Evolutionary conservation across 2,329 filamentous ascomycete species (phyloP).

Genomic region (Talaromyces sp.): DNA sequence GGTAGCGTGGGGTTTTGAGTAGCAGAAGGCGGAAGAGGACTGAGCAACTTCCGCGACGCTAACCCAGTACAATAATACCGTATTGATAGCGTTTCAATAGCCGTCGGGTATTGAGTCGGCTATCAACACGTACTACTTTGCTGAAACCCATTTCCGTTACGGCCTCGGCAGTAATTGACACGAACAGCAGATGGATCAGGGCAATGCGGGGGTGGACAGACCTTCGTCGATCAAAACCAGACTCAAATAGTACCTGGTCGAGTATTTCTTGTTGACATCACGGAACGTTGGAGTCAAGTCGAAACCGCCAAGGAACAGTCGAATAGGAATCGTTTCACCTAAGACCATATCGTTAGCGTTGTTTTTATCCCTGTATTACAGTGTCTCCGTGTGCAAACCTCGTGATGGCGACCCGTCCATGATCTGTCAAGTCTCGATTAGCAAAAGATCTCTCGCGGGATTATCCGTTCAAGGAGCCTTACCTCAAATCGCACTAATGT

Average conservation of each 20-base stretch:
- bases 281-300: slow-evolving; percentile 97
- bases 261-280: slow-evolving; percentile 99
- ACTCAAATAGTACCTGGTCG: slow-evolving; percentile 94
- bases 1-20: slow-evolving; percentile 5
- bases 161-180: neutral
- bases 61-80: slow-evolving; percentile 1
- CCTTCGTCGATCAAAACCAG: slow-evolving; percentile 94
- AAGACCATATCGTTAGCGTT: slow-evolving; percentile 17
- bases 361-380: neutral
- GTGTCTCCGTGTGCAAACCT: slow-evolving; percentile 44
- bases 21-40: neutral
- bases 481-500: slow-evolving; percentile 95
- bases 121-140: neutral
- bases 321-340: slow-evolving; percentile 90
- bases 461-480: slow-evolving; percentile 16
- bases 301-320: slow-evolving; percentile 94
- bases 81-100: slow-evolving; percentile 22
- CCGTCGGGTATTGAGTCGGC: slow-evolving; percentile 31
- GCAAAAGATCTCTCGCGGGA: slow-evolving; percentile 9
- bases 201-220: slow-evolving; percentile 25
- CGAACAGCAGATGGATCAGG: neutral
- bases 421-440: slow-evolving; percentile 54
- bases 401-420: slow-evolving; percentile 99
- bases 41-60: neutral
- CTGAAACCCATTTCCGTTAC: neutral